Evolutionary conservation across 2,329 filamentous ascomycete genomes (phyloP).

Genomic region (Cadophora sp.): DNA sequence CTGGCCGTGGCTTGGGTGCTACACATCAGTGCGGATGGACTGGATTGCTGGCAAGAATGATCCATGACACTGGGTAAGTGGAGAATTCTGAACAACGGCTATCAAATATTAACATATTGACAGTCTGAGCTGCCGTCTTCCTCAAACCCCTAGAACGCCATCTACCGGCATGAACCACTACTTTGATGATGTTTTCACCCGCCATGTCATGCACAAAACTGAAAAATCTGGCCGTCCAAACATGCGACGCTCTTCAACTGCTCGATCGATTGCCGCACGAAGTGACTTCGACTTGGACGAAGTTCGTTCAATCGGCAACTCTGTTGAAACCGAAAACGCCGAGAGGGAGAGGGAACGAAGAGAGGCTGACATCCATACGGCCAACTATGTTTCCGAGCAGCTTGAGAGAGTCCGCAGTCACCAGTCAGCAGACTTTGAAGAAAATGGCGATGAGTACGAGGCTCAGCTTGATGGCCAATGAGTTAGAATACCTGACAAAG

Average conservation of each 20-base stretch:
- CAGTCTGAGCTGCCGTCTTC: conserved; percentile 86
- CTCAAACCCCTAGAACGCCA: conserved; percentile 90
- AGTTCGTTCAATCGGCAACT: conserved; percentile 44
- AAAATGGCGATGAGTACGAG: conserved; percentile 66
- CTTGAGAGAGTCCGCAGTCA: conserved; percentile 72
- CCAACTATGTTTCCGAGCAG: conserved; percentile 83
- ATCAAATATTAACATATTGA: conserved; percentile 49
- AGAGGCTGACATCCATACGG: conserved; percentile 73
- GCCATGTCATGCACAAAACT: conserved; percentile 52
- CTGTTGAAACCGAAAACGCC: conserved; percentile 59
- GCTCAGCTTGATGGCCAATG: conserved; percentile 55
- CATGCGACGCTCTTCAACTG: conserved; percentile 80
- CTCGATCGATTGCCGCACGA: conserved; percentile 81
- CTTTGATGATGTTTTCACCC: conserved; percentile 87
- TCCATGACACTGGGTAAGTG: conserved; percentile 92
- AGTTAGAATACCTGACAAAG: background rate
- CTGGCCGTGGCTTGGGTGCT: conserved; percentile 85
- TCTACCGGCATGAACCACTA: conserved; percentile 86
- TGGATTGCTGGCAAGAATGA: conserved; percentile 93
- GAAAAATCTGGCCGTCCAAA: conserved; percentile 54
- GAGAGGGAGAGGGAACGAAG: conserved; percentile 55
- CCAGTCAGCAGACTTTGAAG: conserved; percentile 45
- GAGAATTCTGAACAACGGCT: background rate
- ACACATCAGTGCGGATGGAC: conserved; percentile 98
- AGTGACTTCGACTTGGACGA: conserved; percentile 71